phyloP scores from a whole-genome alignment of 2,329 filamentous ascomycete genomes.

The Amphichorda felina region DNA sequence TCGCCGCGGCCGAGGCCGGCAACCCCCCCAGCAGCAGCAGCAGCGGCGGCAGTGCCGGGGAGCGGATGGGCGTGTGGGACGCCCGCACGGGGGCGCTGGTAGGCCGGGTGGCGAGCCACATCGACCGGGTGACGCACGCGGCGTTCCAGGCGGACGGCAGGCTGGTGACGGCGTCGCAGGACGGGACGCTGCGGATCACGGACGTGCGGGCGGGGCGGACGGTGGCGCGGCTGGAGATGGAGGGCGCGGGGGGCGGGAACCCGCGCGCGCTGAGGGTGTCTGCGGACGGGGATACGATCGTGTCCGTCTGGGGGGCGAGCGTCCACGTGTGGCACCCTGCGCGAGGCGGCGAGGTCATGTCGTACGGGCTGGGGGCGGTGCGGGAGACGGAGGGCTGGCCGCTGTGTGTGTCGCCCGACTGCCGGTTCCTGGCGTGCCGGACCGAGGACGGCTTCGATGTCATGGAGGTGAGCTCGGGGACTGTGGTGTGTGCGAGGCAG shows the following conservation, averaged over 20 bases:
- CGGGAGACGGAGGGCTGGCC: conserved; percentile 26
- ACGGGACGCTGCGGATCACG: conserved; percentile 25
- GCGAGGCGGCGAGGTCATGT: conserved; percentile 16
- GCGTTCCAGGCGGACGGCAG: conserved; percentile 17
- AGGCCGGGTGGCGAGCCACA: conserved; percentile 20
- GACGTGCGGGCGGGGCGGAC: conserved; percentile 18
- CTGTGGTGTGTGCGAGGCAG: conserved; percentile 14
- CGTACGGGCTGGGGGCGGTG: conserved; percentile 21
- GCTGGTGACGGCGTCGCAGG: conserved; percentile 22
- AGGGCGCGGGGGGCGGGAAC: conserved; percentile 5
- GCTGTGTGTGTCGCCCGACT: conserved; percentile 24
- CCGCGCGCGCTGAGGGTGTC: conserved; percentile 21
- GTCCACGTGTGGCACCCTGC: conserved; percentile 26
- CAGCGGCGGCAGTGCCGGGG: not conserved
- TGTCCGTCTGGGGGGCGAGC: conserved; percentile 24
- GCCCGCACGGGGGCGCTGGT: conserved; percentile 12
- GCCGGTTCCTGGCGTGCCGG: conserved; percentile 22
- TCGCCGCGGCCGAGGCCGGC: conserved; percentile 17
- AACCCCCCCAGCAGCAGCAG: conserved; percentile 5
- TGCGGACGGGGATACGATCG: conserved; percentile 17
- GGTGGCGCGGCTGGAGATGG: conserved; percentile 20
- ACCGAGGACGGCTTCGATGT: conserved; percentile 29
- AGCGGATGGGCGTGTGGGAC: conserved; percentile 21
- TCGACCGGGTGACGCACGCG: conserved; percentile 22
- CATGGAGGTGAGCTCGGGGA: conserved; percentile 22